phyloP scores from a whole-genome alignment of 1,284 basidiomycete genomes.

The Sanghuangporus baumii region DNA sequence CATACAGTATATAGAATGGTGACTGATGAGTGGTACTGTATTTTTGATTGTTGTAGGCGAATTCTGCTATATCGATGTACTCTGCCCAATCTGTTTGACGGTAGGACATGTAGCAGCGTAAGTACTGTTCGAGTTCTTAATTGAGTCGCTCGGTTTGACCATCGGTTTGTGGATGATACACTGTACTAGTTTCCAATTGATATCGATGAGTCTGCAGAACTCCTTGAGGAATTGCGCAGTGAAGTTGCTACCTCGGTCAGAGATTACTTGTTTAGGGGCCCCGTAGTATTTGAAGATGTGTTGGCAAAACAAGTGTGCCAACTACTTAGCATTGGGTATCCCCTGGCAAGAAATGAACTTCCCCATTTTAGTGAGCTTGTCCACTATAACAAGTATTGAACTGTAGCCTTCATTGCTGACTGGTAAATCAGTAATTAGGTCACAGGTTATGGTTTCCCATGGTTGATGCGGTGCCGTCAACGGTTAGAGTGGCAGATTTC shows the following conservation, averaged over 20 bases:
- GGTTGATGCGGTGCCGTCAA: constrained; percentile 13
- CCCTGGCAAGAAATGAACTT: constrained; percentile 26
- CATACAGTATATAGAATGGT: not conserved
- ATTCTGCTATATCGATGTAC: constrained; percentile 24
- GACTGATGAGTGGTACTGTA: not conserved
- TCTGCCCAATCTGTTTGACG: constrained; percentile 28
- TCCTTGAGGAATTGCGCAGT: constrained; percentile 24
- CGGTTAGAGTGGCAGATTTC: constrained; percentile 18
- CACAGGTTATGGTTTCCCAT: constrained; percentile 19
- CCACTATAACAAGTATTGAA: constrained; percentile 32
- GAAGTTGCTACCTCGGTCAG: constrained; percentile 33
- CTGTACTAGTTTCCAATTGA: not conserved
- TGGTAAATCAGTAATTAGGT: constrained; percentile 27
- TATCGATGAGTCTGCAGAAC: not conserved
- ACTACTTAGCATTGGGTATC: constrained; percentile 23
- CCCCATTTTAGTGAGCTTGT: constrained; percentile 30
- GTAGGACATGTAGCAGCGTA: constrained; percentile 20
- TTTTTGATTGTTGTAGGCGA: constrained; percentile 16
- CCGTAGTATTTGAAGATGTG: constrained; percentile 31
- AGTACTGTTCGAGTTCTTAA: constrained; percentile 23
- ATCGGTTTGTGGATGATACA: constrained; percentile 24
- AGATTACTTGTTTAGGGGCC: constrained; percentile 30
- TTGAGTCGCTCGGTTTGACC: constrained; percentile 27
- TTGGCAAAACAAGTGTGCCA: constrained; percentile 24
- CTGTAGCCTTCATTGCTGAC: constrained; percentile 28